Conservation (phyloP, 305 asterid species). For the Withania somnifera region DNA sequence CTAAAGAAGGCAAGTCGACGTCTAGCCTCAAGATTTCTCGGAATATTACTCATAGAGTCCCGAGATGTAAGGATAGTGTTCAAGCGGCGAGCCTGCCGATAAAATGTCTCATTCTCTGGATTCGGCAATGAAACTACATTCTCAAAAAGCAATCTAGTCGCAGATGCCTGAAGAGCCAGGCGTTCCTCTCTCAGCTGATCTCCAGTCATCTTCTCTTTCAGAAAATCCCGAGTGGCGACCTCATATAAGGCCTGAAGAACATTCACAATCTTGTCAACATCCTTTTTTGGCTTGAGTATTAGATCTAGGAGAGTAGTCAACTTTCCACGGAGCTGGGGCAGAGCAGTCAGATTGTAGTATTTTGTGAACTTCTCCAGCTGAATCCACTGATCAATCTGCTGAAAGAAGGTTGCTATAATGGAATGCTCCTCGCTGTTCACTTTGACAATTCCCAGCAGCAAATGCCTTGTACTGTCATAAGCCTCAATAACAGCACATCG, state of each 20-base stretch:
- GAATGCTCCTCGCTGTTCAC: slow-evolving; percentile 71
- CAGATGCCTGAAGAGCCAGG: slow-evolving; percentile 59
- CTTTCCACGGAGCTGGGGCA: slow-evolving; percentile 60
- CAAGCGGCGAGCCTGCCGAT: slow-evolving; percentile 78
- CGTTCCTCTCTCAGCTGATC: slow-evolving; percentile 86
- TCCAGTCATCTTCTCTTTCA: slow-evolving; percentile 52
- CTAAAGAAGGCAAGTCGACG: slow-evolving; percentile 94
- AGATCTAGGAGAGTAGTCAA: slow-evolving; percentile 63
- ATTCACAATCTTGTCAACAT: slow-evolving; percentile 65
- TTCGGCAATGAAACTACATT: slow-evolving; percentile 66
- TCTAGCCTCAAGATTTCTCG: slow-evolving; percentile 92
- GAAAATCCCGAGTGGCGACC: slow-evolving; percentile 80
- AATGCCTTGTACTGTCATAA: slow-evolving; percentile 60
- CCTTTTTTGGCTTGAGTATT: slow-evolving; percentile 48
- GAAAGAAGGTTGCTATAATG: slow-evolving; percentile 64
- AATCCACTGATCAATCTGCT: slow-evolving; percentile 70
- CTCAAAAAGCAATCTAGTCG: slow-evolving; percentile 68
- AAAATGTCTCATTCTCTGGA: slow-evolving; percentile 56
- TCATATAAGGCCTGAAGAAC: slow-evolving; percentile 94
- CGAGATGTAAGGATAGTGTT: slow-evolving; percentile 81
- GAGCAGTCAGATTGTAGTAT: slow-evolving; percentile 52
- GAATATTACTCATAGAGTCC: slow-evolving; percentile 81
- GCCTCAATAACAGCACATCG: slow-evolving; percentile 90
- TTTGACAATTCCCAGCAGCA: slow-evolving; percentile 64
- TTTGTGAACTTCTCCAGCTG: slow-evolving; percentile 73